Base-by-base conservation (phyloP, 1,284 basidiomycete genomes). In the Ceratobasidium sp. region DNA sequence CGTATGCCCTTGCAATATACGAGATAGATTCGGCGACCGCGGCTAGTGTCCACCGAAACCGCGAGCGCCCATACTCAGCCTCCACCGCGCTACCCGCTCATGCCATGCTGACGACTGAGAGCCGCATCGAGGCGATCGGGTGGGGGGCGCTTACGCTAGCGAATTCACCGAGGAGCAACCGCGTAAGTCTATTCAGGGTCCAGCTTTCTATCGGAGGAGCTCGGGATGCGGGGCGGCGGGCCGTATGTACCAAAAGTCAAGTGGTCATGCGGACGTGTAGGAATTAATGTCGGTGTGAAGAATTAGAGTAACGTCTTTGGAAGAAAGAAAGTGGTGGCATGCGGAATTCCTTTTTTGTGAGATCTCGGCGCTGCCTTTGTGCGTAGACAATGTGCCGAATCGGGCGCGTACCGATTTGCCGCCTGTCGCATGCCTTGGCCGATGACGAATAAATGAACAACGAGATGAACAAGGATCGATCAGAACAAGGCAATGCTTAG, bases 221-320 rank as follows among this genome's bases (percentile, higher is more conserved):
- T 58, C 56, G 56, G 56, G 56, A 58, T 58, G 42, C 56, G 56
- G 56, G 56, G 56, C 35, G 56, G 56, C 56, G 56, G 56, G 56
- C 56, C 56, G 56, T 58, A 38, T 43, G 38, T 27, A 43, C 12
- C 32, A 43, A 34, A 27, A 15, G 17, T 58, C 38, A 38, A 42
- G 13, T 12, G 35, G 29, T 58, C 56, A 58, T 32, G 56, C 42
- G 56, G 38, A 25, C 45, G 20, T 40, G 40, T 43, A n/a, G 20
- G 42, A 31, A n/a, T 6, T 56, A 58, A n/a, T 4, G 6, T 15
- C 4, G 22, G 27, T 8, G 42, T 20, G 25, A 29, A 32, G 22
- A 25, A 20, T 13, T 31, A 25, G 22, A 10, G 35, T 5, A 27
- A 17, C 3, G 15, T 38, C 5, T 38, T 4, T n/a, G 50, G 22